Evolutionary conservation across 2,329 filamentous ascomycete genomes (phyloP).

Genomic region (Fusarium liriodendri): DNA sequence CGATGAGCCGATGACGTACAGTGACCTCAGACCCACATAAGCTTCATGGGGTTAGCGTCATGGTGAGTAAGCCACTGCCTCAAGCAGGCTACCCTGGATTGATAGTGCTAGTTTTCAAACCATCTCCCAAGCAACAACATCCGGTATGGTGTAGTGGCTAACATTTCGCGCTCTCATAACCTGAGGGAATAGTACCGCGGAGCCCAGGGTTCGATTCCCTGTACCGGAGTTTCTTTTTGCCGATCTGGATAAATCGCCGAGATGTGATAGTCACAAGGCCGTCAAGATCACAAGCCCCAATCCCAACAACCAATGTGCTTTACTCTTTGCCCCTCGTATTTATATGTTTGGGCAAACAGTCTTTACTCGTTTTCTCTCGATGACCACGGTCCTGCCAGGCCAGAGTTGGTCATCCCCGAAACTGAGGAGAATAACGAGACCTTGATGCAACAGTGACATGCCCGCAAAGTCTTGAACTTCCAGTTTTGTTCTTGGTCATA

Average conservation of each 20-base stretch:
- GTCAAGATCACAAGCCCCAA: neutral
- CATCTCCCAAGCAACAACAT: neutral
- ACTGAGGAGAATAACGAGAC: neutral
- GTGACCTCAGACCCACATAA: slow-evolving; percentile 23
- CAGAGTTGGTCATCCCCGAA: neutral
- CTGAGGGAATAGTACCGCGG: neutral
- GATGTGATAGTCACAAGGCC: neutral
- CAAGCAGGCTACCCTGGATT: neutral
- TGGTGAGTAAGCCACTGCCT: neutral
- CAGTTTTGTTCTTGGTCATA: neutral
- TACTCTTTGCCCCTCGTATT: neutral
- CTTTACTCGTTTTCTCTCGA: neutral
- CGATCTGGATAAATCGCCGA: too few relatives aligned
- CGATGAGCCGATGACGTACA: slow-evolving; percentile 33
- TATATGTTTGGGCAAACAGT: neutral
- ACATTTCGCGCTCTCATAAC: slow-evolving; percentile 48
- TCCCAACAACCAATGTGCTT: neutral
- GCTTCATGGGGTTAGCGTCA: neutral
- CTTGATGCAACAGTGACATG: neutral
- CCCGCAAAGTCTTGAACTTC: neutral
- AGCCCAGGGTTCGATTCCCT: neutral
- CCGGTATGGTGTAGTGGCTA: slow-evolving; percentile 51
- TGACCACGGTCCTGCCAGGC: neutral
- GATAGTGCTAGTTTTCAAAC: fast-evolving
- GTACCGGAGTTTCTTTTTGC: neutral